phyloP scores from a whole-genome alignment of 2,329 filamentous ascomycete species.

The Alternaria arborescens region DNA sequence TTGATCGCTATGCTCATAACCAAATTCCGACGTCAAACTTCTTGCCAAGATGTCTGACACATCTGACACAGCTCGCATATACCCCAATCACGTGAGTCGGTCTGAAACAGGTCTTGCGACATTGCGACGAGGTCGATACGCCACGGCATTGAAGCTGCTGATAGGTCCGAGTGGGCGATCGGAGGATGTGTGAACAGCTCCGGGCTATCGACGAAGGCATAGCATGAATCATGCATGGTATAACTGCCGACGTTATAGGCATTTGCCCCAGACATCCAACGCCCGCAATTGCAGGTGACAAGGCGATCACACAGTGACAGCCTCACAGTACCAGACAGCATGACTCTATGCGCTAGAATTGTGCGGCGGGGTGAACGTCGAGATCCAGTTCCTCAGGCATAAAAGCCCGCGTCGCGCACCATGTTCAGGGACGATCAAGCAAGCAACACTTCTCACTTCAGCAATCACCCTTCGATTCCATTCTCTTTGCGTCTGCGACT shows the following conservation, averaged over 20 bases:
- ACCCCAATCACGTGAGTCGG: conserved; percentile 1
- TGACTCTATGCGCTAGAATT: neutral
- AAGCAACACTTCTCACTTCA: conserved; percentile 6
- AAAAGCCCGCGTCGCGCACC: neutral
- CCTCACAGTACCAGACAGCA: conserved; percentile 4
- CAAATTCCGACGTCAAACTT: neutral
- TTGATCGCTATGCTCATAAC: neutral
- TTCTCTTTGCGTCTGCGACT: conserved; percentile 41
- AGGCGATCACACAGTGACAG: conserved; percentile 26
- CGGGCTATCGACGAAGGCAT: neutral
- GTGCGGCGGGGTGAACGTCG: neutral
- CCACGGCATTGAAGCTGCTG: neutral
- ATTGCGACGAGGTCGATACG: neutral
- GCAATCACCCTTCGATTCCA: conserved; percentile 13
- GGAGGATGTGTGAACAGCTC: neutral
- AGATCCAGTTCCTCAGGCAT: neutral
- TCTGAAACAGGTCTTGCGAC: conserved; percentile 16
- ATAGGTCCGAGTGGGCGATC: neutral
- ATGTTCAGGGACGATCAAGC: neutral
- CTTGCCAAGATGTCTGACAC: conserved; percentile 7
- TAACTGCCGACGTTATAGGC: neutral
- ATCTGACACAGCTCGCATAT: conserved; percentile 10
- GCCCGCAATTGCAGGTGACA: neutral
- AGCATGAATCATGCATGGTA: conserved; percentile 7
- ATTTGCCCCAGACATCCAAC: neutral